Base-by-base conservation (phyloP, 495 filamentous ascomycete species). In the Lentithecium fluviatile region DNA sequence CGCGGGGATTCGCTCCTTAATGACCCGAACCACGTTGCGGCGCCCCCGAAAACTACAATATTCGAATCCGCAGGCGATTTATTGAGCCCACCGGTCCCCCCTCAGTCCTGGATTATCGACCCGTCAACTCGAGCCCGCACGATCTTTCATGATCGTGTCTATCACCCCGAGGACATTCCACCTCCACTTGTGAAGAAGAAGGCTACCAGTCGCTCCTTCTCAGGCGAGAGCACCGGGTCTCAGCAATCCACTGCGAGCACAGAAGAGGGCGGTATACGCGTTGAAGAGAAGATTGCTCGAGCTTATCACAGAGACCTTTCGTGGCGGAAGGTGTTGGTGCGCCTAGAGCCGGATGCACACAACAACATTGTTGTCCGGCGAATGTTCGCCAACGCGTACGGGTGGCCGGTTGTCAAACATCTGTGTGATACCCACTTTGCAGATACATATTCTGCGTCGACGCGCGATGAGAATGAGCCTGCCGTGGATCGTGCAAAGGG, bases 321-420 rank as follows among this genome's bases (percentile, higher is more conserved):
- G 4, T 98, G 94, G 94, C 87, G 94, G 11, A 98, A 98, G 71
- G 94, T 97, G 2, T 83, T 98, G 10, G 94, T 97, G 20, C 84
- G 92, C 43, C 80, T 98, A 8, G 94, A 98, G 70, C 94, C 94
- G 0, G 94, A 98, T 78, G 94, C 94, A 2, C 94, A 98, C 73
- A 98, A 98, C 74, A 98, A 98, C 71, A 93, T 98, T 57, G 87
- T 96, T 58, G 94, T 98, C 19, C 87, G 94, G 24, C 85, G 94
- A 29, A 93, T 89, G 83, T 97, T 98, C 65, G 87, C 91, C 56
- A 98, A 98, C 71, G 94, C 94, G 0, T 96, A 96, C 68, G 94
- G 94, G 2, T 98, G 94, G 94, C 92, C 93, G 0, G 94, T 98
- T 5, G 79, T 97, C 46, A 88, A 96, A 70, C 94, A 98, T 71